A percentile compares a stretch with the other conserved stretches of the same genome.
These are phyloP conservation scores for Aspergillus nanangensis DNA, from an alignment of 495 filamentous ascomycete species.

Conservation along the genomic window DNA sequence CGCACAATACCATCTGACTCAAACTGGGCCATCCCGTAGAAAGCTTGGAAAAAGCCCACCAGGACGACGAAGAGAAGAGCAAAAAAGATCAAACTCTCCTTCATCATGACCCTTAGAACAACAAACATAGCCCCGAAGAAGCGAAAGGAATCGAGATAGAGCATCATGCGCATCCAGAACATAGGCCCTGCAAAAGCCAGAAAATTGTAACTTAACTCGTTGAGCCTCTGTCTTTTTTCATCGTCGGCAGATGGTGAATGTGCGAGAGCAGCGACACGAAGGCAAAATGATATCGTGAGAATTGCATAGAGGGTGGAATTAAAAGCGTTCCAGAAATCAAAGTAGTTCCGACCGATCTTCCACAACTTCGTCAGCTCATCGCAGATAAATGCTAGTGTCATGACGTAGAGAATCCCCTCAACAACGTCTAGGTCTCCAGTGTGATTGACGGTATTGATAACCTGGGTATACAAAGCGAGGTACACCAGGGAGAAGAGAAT, in stretches of 20 bases:
- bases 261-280: slow-evolving; percentile 71
- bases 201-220: slow-evolving; percentile 86
- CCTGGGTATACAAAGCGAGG: slow-evolving; percentile 77
- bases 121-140: slow-evolving; percentile 99
- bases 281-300: slow-evolving; percentile 68
- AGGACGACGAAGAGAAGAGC: slow-evolving; percentile 83
- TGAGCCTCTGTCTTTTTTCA: slow-evolving; percentile 57
- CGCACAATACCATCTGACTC: slow-evolving; percentile 61
- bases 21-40: slow-evolving; percentile 86
- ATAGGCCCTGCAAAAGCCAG: slow-evolving; percentile 86
- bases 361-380: slow-evolving; percentile 85
- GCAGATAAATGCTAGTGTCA: slow-evolving; percentile 88
- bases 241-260: slow-evolving; percentile 50
- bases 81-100: slow-evolving; percentile 96
- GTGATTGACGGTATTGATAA: slow-evolving; percentile 87
- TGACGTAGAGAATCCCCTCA: slow-evolving; percentile 80
- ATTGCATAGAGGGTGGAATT: slow-evolving; percentile 78
- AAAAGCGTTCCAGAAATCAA: slow-evolving; percentile 95
- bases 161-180: slow-evolving; percentile 92
- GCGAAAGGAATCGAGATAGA: slow-evolving; percentile 88
- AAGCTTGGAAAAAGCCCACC: slow-evolving; percentile 89
- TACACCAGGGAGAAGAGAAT: slow-evolving; percentile 80
- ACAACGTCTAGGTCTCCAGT: slow-evolving; percentile 77
- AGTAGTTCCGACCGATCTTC: slow-evolving; percentile 84
- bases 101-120: slow-evolving; percentile 98